Conservation (phyloP, 306 rosid species). For the Bauhinia variegata region DNA sequence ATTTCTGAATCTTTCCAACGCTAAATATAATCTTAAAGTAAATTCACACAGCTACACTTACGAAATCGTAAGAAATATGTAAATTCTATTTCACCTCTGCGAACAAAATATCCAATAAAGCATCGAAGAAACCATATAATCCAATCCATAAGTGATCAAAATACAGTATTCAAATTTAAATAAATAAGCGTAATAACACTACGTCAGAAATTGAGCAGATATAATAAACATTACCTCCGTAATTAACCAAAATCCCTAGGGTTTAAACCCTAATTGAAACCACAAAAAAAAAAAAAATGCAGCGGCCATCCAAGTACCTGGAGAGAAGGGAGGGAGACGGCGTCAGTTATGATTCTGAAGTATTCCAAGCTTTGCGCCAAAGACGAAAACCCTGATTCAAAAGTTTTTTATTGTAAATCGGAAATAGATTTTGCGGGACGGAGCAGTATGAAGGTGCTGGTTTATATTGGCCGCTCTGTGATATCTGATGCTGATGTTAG, state of each 20-base stretch:
- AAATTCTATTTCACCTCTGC: too few species aligned
- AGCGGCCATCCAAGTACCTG: conserved; percentile 31
- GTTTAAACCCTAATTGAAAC: conserved; percentile 60
- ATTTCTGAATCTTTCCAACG: not conserved
- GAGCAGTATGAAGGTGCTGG: conserved; percentile 19
- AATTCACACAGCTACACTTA: not conserved
- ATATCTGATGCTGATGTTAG: conserved; percentile 4
- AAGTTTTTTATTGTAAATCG: conserved; percentile 34
- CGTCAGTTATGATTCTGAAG: conserved; percentile 20
- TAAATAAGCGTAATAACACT: not conserved
- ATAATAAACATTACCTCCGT: not conserved
- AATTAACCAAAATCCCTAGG: conserved; percentile 35
- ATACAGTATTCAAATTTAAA: conserved; percentile 3
- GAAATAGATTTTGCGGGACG: conserved; percentile 4
- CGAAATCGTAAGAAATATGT: too few species aligned
- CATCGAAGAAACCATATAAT: not conserved
- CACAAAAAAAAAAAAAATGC: too few species aligned
- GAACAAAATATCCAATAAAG: too few species aligned
- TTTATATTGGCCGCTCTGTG: too few species aligned
- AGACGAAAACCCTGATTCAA: conserved; percentile 12
- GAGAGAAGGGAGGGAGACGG: conserved; percentile 19
- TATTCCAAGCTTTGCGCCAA: not conserved
- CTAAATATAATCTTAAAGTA: not conserved
- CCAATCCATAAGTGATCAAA: not conserved
- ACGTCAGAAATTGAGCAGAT: not conserved